phyloP scores from a whole-genome alignment of 768 basidiomycete genomes.

The Candolleomyces efflorescens region DNA sequence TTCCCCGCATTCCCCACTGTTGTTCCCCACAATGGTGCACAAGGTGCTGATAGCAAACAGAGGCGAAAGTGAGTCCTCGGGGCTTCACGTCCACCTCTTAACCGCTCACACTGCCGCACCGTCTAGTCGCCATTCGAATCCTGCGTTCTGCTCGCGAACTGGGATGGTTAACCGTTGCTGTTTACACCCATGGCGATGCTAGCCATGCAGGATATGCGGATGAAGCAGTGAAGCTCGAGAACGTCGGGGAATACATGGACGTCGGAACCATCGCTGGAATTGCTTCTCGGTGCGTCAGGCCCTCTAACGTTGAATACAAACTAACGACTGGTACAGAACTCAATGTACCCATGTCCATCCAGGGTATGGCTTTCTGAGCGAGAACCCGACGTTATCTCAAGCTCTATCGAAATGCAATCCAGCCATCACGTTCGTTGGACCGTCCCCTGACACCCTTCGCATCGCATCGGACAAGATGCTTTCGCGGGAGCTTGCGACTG shows the following conservation, averaged over 20 bases:
- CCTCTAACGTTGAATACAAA: too few relatives aligned
- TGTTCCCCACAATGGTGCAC: constrained; percentile 28
- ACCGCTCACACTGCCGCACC: not conserved
- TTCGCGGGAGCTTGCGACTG: constrained; percentile 28
- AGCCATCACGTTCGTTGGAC: constrained; percentile 72
- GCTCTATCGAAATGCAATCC: constrained; percentile 71
- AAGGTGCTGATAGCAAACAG: constrained; percentile 77
- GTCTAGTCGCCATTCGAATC: constrained; percentile 79
- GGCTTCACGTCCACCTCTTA: constrained; percentile 18
- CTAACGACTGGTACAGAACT: too few relatives aligned
- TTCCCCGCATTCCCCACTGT: not conserved
- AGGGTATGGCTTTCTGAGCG: constrained; percentile 86
- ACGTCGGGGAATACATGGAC: constrained; percentile 44
- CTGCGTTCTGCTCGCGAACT: constrained; percentile 83
- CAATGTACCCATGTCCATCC: constrained; percentile 34
- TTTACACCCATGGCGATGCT: constrained; percentile 82
- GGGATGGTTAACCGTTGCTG: constrained; percentile 83
- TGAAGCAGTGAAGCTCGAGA: constrained; percentile 83
- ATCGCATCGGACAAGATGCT: constrained; percentile 47
- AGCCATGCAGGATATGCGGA: constrained; percentile 80
- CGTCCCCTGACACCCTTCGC: constrained; percentile 74
- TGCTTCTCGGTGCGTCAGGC: constrained; percentile 20
- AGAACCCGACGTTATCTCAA: constrained; percentile 75
- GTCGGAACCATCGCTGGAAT: constrained; percentile 25
- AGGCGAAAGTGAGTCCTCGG: constrained; percentile 50